Base-by-base conservation (phyloP, 2,329 filamentous ascomycete species). In the Alternaria gansuensis region DNA sequence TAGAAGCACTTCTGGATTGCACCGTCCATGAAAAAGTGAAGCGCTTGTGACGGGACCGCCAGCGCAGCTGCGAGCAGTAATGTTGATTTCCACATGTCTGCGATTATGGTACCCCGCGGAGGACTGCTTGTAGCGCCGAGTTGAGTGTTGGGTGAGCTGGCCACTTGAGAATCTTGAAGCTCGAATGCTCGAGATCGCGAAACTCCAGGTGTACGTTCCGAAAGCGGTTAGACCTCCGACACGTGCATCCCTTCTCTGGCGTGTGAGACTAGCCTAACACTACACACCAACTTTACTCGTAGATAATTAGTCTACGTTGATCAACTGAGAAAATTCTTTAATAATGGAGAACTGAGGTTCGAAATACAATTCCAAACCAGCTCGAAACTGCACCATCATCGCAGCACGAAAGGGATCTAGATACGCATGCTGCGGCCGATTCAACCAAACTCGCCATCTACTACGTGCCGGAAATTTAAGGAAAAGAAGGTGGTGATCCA, bases 1-100 rank as follows among this genome's bases (percentile, higher is more conserved):
- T 91, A 96, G 87, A 99, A 99, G 82, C 95, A 99, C 82, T 96
- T 97, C 68, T 92, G 90, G 66, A 87, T 82, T 49, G 86, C 85
- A 73, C 90, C 91, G 77, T 98, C 93, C 78, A 98, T 89, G 83
- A 91, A 98, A 85, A 99, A 96, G 87, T 96, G 94, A 59, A 99
- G 86, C 56, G 93, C 93, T 76, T 93, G 90, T 63, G 90, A 87
- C 60, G 88, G 87, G 34, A 84, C 75, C 45, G 85, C 76, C 60
- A 84, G 75, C 68, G 81, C 79, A 78, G 93, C 82, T 62, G 89
- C 83, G 73, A 92, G 83, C 67, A 92, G 79, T 59, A 90, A 80
- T 62, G 91, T 81, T 40, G 71, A 65, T 53, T 63, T 74, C 75
- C 75, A 76, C 75, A 77, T 77, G 51, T 51, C 66, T 58, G 54